Evolutionary conservation across 23 red algal species (phyloP), one percentile per base, ranked within the genome.

Genomic region (Gracilaria gracilis): DNA sequence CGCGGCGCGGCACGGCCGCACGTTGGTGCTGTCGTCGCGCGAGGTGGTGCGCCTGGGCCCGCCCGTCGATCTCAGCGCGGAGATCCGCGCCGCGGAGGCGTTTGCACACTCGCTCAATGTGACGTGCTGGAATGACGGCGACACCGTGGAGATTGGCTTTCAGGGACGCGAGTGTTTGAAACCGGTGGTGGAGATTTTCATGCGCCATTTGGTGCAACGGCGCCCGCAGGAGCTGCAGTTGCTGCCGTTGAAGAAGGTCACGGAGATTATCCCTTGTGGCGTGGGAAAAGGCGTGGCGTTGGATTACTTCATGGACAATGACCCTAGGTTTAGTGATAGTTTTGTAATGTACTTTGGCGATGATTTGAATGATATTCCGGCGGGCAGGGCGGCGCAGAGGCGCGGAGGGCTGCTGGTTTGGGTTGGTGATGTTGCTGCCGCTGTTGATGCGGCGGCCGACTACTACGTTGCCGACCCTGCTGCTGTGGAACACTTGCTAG

Each of bases 131-230:
- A 17, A 67, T 33, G 62, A 67, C 33, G 33, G 33, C 11, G 62
- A 67, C 0, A 67, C 14, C n/a, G 27, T 67, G 27, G 62, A 67
- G 33, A 33, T 67, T 67, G 62, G 62, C 33, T 67, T 67, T 67
- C 62, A 67, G 62, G 33, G 33, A 1, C 12, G 28, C 27, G 62
- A 67, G 62, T 9, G 16, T 9, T 29, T 67, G 28, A 67, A 67
- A 17, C 11, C 12, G 62, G 28, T 13, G 20, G 62, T 67, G 27
- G 33, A 67, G 28, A 36, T 9, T 33, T 67, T 67, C 33, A 31
- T 67, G 62, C 28, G 33, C 28, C 5, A 17, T 9, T 5, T 67
- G 28, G 24, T 67, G 33, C n/a, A 36, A 21, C 28, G 33, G 27
- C 62, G 62, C 4, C 62, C 62, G 51, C 9, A 19, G 9, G 62